Evolutionary conservation across 2,329 filamentous ascomycete species (phyloP).

Genomic region (Exophiala bonariae): DNA sequence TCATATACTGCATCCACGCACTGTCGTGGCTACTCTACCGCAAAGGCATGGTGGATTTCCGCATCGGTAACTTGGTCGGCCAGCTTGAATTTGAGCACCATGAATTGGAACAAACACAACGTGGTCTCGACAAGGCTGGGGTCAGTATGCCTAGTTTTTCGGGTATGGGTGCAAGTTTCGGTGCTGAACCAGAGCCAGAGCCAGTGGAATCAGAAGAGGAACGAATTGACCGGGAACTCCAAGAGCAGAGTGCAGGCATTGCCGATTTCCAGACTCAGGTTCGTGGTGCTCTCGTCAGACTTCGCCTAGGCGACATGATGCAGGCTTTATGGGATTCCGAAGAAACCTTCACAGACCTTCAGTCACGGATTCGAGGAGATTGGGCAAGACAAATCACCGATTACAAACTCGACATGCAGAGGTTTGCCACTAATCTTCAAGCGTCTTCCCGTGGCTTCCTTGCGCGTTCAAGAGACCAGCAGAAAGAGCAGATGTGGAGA

Average conservation of each 20-base stretch:
- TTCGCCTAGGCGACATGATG: constrained; percentile 80
- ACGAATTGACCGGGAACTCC: constrained; percentile 76
- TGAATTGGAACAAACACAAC: constrained; percentile 94
- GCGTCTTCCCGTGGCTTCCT: constrained; percentile 76
- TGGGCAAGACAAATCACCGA: constrained; percentile 79
- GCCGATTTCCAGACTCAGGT: constrained; percentile 84
- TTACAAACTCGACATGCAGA: constrained; percentile 80
- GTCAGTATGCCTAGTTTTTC: constrained; percentile 97
- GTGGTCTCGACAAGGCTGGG: constrained; percentile 92
- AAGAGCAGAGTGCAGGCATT: constrained; percentile 71
- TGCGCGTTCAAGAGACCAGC: constrained; percentile 62
- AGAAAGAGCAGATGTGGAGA: constrained; percentile 68
- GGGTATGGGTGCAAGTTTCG: constrained; percentile 95
- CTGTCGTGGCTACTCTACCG: constrained; percentile 96
- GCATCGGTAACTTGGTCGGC: constrained; percentile 93
- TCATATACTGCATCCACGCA: constrained; percentile 98
- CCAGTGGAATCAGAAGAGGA: constrained; percentile 86
- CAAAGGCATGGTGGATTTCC: constrained; percentile 91
- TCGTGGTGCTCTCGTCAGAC: constrained; percentile 74
- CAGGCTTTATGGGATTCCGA: constrained; percentile 87
- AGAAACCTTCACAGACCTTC: constrained; percentile 73
- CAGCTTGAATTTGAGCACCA: constrained; percentile 97
- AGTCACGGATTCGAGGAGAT: constrained; percentile 83
- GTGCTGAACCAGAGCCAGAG: constrained; percentile 73
- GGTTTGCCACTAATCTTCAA: constrained; percentile 77